phyloP scores from a whole-genome alignment of 1,284 basidiomycete species.

The Melampsora americana region DNA sequence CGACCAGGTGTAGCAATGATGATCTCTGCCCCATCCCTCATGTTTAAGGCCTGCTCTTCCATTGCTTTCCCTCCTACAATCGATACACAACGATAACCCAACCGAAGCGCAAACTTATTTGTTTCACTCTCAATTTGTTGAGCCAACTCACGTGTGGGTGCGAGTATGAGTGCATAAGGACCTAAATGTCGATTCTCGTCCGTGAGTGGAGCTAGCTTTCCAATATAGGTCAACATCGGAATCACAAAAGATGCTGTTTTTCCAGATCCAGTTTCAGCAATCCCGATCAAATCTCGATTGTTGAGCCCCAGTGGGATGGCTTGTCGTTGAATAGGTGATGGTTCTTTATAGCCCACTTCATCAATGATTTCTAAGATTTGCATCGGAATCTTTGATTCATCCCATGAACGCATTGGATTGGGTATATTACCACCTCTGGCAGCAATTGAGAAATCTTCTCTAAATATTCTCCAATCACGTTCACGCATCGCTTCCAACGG shows the following conservation, averaged over 20 bases:
- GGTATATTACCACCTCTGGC: slow-evolving; percentile 85
- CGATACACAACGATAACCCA: slow-evolving; percentile 89
- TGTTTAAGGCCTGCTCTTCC: slow-evolving; percentile 93
- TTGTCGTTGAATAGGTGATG: slow-evolving; percentile 92
- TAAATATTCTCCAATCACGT: slow-evolving; percentile 97
- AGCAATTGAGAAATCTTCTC: slow-evolving; percentile 95
- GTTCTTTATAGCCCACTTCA: slow-evolving; percentile 90
- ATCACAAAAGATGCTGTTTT: slow-evolving; percentile 99
- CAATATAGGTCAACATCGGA: slow-evolving; percentile 93
- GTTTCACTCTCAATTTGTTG: slow-evolving; percentile 95
- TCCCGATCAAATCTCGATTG: slow-evolving; percentile 93
- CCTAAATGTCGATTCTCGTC: slow-evolving; percentile 90
- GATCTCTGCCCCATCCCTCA: slow-evolving; percentile 93
- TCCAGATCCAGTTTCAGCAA: slow-evolving; percentile 97
- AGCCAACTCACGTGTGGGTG: slow-evolving; percentile 93
- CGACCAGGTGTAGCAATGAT: slow-evolving; percentile 98
- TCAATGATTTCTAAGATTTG: slow-evolving; percentile 79
- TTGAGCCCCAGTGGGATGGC: slow-evolving; percentile 96
- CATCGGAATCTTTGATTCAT: slow-evolving; percentile 77
- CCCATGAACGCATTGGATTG: slow-evolving; percentile 84
- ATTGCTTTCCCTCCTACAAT: slow-evolving; percentile 86
- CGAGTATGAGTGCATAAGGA: slow-evolving; percentile 87
- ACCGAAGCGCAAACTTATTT: slow-evolving; percentile 77
- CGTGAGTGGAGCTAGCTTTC: slow-evolving; percentile 72
- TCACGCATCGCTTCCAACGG: slow-evolving; percentile 89